Conservation (phyloP, 768 basidiomycete genomes). For the Dictyophora rubrovolvata region DNA sequence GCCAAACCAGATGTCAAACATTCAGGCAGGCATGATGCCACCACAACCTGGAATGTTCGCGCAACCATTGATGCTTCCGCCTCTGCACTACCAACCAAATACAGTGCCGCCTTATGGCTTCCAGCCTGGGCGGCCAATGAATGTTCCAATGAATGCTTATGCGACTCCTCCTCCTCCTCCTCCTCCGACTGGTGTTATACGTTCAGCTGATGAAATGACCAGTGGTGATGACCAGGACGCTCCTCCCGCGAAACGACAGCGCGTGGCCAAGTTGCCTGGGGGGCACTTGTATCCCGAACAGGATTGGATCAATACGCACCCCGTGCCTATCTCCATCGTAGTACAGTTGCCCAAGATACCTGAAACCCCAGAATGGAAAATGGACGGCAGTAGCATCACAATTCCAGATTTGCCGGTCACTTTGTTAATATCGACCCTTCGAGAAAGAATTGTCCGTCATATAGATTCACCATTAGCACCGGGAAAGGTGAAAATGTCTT, state of each 20-base stretch:
- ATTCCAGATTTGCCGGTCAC: conserved; percentile 79
- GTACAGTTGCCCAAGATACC: conserved; percentile 78
- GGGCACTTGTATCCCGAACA: conserved; percentile 77
- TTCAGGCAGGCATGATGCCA: conserved; percentile 65
- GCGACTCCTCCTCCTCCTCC: conserved; percentile 36
- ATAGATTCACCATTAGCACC: conserved; percentile 72
- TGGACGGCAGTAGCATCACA: conserved; percentile 69
- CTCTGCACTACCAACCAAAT: conserved; percentile 78
- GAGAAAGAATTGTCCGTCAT: conserved; percentile 76
- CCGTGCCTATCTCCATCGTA: conserved; percentile 75
- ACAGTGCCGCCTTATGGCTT: conserved; percentile 72
- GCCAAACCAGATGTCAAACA: conserved; percentile 32
- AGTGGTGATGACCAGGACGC: conserved; percentile 53
- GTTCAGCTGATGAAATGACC: conserved; percentile 69
- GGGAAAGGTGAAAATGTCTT: conserved; percentile 73
- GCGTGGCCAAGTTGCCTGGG: conserved; percentile 75
- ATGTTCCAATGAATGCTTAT: conserved; percentile 49
- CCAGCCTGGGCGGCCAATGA: conserved; percentile 34
- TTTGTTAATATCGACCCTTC: conserved; percentile 75
- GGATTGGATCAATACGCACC: conserved; percentile 88
- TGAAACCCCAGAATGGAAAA: conserved; percentile 86
- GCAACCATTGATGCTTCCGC: conserved; percentile 69
- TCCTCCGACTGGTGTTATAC: conserved; percentile 56
- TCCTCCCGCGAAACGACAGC: conserved; percentile 81
- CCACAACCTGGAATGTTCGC: conserved; percentile 75